Evolutionary conservation across 495 filamentous ascomycete species (phyloP).

Genomic region (Rostrohypoxylon terebratum): DNA sequence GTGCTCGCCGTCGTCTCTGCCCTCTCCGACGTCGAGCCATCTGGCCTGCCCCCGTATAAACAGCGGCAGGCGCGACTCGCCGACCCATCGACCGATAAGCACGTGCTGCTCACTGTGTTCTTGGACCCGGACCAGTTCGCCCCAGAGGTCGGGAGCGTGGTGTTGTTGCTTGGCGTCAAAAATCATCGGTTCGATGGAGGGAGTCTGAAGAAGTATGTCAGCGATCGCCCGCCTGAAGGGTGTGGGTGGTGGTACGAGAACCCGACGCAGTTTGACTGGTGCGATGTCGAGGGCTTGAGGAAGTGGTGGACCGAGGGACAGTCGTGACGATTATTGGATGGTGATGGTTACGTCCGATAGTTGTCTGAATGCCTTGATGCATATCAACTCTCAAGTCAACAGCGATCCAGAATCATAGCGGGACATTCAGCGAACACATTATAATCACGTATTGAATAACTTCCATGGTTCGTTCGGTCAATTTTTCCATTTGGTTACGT

Average conservation of each 20-base stretch:
- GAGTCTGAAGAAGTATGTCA: conserved; percentile 60
- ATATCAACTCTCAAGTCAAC: too few species aligned
- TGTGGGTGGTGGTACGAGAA: conserved; percentile 58
- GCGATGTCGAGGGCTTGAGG: conserved; percentile 53
- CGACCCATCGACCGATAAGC: conserved; percentile 57
- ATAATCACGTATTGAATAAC: too few species aligned
- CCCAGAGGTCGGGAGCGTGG: conserved; percentile 55
- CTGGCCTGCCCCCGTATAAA: conserved; percentile 51
- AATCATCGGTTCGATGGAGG: conserved; percentile 63
- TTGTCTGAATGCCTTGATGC: too few species aligned
- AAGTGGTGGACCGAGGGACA: conserved; percentile 54
- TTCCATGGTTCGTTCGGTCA: too few species aligned
- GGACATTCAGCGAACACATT: too few species aligned
- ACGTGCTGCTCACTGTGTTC: conserved; percentile 58
- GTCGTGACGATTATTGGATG: not conserved
- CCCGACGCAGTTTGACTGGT: conserved; percentile 55
- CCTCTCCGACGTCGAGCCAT: conserved; percentile 55
- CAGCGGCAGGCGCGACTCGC: conserved; percentile 58
- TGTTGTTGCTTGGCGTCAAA: conserved; percentile 60
- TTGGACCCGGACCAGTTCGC: conserved; percentile 57
- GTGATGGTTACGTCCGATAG: not conserved
- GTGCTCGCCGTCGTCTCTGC: conserved; percentile 57
- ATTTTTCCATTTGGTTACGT: too few species aligned
- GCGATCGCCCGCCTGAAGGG: conserved; percentile 50
- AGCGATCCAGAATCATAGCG: too few species aligned